Evolutionary conservation across 768 basidiomycete genomes (phyloP).

Genomic region (Multifurca ochricompacta): DNA sequence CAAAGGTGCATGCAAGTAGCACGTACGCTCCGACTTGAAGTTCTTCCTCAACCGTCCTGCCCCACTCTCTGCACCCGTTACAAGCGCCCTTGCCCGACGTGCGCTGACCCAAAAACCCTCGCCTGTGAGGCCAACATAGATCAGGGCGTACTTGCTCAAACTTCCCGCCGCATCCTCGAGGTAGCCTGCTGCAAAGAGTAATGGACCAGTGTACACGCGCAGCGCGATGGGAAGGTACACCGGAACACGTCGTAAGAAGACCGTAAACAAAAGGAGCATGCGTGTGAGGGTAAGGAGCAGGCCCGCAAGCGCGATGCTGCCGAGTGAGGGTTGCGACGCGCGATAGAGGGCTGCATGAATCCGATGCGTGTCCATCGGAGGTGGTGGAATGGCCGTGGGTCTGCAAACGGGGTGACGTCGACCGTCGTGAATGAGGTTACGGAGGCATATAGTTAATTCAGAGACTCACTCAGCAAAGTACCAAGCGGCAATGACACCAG

Average conservation of each 20-base stretch:
- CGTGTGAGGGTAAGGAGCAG: slow-evolving; percentile 70
- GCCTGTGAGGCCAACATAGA: slow-evolving; percentile 50
- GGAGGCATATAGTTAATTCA: neutral
- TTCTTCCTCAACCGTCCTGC: slow-evolving; percentile 36
- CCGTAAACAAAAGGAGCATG: slow-evolving; percentile 40
- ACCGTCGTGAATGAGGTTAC: slow-evolving; percentile 7
- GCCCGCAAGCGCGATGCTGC: slow-evolving; percentile 68
- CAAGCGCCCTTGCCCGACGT: slow-evolving; percentile 47
- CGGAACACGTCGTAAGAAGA: slow-evolving; percentile 50
- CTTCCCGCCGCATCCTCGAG: slow-evolving; percentile 41
- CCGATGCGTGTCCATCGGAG: slow-evolving; percentile 53
- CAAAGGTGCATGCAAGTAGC: neutral
- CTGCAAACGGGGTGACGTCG: slow-evolving; percentile 14
- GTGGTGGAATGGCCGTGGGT: slow-evolving; percentile 30
- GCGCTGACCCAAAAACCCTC: slow-evolving; percentile 46
- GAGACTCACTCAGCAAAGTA: slow-evolving; percentile 65
- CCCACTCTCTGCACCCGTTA: slow-evolving; percentile 45
- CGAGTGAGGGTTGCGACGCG: slow-evolving; percentile 74
- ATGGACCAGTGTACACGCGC: slow-evolving; percentile 36
- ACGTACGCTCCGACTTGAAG: slow-evolving; percentile 54
- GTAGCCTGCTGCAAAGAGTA: slow-evolving; percentile 35
- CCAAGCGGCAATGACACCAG: slow-evolving; percentile 87
- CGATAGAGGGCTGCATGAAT: slow-evolving; percentile 74
- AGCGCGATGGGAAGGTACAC: slow-evolving; percentile 40
- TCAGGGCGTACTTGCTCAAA: slow-evolving; percentile 50